A percentile compares a stretch with the other conserved stretches of the same genome.
Evolutionary conservation across 805 yeast genomes (phyloP).

Genomic region (Danielia oregonensis): DNA sequence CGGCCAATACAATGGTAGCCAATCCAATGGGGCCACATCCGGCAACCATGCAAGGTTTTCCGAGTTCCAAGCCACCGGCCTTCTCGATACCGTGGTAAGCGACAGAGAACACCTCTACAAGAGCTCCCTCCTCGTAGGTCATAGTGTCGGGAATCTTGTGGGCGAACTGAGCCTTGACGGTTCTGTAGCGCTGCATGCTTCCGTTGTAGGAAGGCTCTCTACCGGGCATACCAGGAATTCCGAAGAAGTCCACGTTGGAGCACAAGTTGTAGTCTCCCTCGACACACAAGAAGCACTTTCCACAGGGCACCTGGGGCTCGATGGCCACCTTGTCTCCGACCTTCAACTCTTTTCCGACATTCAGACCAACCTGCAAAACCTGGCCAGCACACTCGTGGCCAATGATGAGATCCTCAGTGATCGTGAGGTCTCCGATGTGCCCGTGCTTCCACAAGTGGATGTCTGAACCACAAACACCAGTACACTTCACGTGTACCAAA

Average conservation of each 20-base stretch:
- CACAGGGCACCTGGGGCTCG: conserved; percentile 55
- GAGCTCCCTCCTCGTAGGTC: conserved; percentile 51
- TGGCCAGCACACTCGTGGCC: conserved; percentile 49
- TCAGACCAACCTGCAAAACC: conserved; percentile 47
- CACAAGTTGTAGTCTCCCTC: conserved; percentile 42
- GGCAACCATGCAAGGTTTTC: conserved; percentile 44
- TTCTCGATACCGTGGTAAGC: conserved; percentile 48
- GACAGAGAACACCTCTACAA: conserved; percentile 54
- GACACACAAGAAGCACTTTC: conserved; percentile 29
- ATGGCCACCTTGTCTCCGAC: conserved; percentile 47
- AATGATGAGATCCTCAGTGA: too few species aligned
- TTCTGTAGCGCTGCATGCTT: conserved; percentile 35
- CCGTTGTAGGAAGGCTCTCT: conserved; percentile 38
- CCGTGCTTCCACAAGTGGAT: too few species aligned
- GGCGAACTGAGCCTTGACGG: conserved; percentile 28
- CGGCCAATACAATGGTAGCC: conserved; percentile 43
- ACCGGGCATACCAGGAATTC: conserved; percentile 11
- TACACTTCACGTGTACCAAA: background rate
- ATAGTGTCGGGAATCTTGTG: conserved; percentile 39
- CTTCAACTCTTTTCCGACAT: conserved; percentile 40
- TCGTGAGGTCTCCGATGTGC: conserved; percentile 42
- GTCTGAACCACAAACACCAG: too few species aligned
- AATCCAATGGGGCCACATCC: conserved; percentile 65
- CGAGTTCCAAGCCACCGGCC: conserved; percentile 41
- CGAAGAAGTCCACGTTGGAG: conserved; percentile 33